Evolutionary conservation across 208 protist genomes (phyloP), one percentile per base, ranked within the genome.

Genomic region (Trypanosoma boissoni): DNA sequence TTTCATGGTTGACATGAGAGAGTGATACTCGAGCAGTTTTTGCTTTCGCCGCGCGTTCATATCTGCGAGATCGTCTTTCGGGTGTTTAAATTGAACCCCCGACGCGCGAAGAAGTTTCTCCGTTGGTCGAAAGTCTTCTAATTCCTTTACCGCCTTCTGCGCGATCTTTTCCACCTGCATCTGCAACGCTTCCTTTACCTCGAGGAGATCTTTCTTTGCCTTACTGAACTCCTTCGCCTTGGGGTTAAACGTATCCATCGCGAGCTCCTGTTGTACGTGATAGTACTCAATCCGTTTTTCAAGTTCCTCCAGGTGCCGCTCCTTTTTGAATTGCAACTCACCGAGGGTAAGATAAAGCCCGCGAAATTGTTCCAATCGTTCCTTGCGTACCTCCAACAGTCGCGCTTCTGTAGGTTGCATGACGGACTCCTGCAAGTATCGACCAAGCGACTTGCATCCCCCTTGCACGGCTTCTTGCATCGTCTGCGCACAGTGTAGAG

Each of bases 161-260:
- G 79, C 56, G 16, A 94, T 71, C 32, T 59, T 42, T 21, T 72
- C 50, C 16, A 94, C 34, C 64, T 94, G 82, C 52, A 46, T 26
- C 24, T 77, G 34, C 32, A 87, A 67, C 58, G 86, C 82, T n/a
- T 77, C 59, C 69, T 80, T 57, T 46, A 86, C 77, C 18, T 52
- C 68, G 32, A 81, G 55, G 61, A 83, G 80, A 23, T 90, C 68
- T 67, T 85, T 86, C 52, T 84, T 85, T n/a, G 80, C 67, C 27
- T 86, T 81, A 62, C 80, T 89, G 70, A 74, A 94, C 69, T 91
- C 80, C 72, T 86, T 90, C 14, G 88, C 88, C 68, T 89, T 92
- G 7, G 88, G 88, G 70, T 94, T 94, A 29, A 88, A 74, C 32
- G 74, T 80, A 36, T 94, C 88, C 84, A 94, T 92, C 1, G 84